These are phyloP conservation scores for Cladosporium phlei DNA, from an alignment of 2,329 filamentous ascomycete species.

Conservation along the genomic window DNA sequence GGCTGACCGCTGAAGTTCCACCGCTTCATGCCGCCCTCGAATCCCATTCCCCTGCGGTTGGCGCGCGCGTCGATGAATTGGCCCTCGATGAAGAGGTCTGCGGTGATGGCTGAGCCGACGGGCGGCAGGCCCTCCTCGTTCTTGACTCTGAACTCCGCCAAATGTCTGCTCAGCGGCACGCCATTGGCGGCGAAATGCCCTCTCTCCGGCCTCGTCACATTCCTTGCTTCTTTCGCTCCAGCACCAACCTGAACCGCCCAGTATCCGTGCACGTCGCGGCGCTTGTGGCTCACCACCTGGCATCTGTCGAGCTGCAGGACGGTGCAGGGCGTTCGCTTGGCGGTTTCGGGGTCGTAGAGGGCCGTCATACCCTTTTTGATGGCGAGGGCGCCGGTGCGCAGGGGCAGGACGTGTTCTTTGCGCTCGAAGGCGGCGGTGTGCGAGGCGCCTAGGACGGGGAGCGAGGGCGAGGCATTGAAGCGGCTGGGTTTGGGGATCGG, in stretches of 20 bases:
- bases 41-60: conserved; percentile 81
- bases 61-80: conserved; percentile 84
- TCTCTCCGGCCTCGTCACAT: conserved; percentile 75
- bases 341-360: conserved; percentile 71
- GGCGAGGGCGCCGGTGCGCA: conserved; percentile 76
- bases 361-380: conserved; percentile 96
- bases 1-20: conserved; percentile 86
- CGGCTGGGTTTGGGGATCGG: conserved; percentile 43
- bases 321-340: conserved; percentile 77
- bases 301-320: conserved; percentile 90
- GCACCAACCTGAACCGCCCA: conserved; percentile 87
- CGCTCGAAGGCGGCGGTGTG: conserved; percentile 56
- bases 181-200: conserved; percentile 83
- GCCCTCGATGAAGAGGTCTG: conserved; percentile 87
- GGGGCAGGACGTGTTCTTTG: conserved; percentile 54
- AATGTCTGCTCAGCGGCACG: conserved; percentile 74
- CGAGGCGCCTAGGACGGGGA: conserved; percentile 51
- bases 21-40: conserved; percentile 96
- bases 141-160: conserved; percentile 84
- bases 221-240: conserved; percentile 67
- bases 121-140: conserved; percentile 66
- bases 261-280: conserved; percentile 75
- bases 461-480: conserved; percentile 49
- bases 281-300: conserved; percentile 85
- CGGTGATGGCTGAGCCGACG: conserved; percentile 69